Base-by-base conservation (phyloP, 345 rosid species). In the Sisymbrium irio region DNA sequence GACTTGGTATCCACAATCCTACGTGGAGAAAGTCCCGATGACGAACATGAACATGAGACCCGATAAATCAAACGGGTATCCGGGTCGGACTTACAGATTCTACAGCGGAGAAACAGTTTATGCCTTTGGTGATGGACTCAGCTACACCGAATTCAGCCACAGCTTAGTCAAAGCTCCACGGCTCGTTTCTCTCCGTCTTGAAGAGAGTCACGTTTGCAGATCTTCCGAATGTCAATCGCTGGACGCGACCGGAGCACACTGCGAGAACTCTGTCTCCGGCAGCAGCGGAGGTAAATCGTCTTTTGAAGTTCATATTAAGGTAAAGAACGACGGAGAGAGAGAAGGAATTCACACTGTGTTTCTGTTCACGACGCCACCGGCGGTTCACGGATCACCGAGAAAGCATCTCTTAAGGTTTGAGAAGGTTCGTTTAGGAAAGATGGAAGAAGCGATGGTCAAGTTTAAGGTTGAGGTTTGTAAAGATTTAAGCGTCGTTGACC, bases 31-130 rank as follows among this genome's bases (percentile, higher is more conserved):
- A 42, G 92, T 95, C 5, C 88, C 93, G 18, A 95, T 95, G 99
- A 88, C 97, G 5, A 88, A 86, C 51, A 95, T 95, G 99, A 95
- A 95, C 79, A 89, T 92, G 97, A 88, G 99, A 77, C 85, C 97
- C 1, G 83, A 88, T 67, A 79, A 84, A 8, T 57, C 88, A 6
- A 88, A 37, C 5, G 97, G 96, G 19, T 95, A 92, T 73, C 97
- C 99, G 0, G 97, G 99, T 17, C 79, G 97, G 78, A 92, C 79
- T 3, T 95, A 95, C 81, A 62, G 97, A 36, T 95, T 95, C 80
- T 95, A 92, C 91, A 83, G 86, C 0, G 99, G 99, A 15, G 92
- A 86, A 72, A 87, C 97, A 0, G 87, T 92, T 4, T 95, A 85
- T 71, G 40, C 85, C 18, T 95, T 95, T 53, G 99, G 98, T 35